Base-by-base conservation (phyloP, 805 yeast genomes). In the Pichia nakasei region DNA sequence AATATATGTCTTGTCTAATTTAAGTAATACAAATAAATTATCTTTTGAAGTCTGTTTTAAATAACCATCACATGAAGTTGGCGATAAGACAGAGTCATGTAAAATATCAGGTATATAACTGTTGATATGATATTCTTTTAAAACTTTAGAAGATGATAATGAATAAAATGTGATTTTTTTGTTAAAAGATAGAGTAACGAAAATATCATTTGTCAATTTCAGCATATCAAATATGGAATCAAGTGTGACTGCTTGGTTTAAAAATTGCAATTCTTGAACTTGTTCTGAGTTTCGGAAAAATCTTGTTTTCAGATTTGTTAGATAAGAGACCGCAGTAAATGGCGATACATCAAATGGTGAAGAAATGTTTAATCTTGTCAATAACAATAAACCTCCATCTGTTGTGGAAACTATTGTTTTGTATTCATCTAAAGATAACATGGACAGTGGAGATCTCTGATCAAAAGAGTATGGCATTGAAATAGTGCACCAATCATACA, bases 361-460 rank as follows among this genome's bases (percentile, higher is more conserved):
- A 21, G 43, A 48, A n/a, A 46, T 46, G 18, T 35, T 33, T 2
- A 40, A 36, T 51, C 78, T 65, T 31, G 54, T 52, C 45, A 83
- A 65, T 37, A 78, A 80, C 40, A 86, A 62, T 35, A 88, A 58
- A 1, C 89, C 86, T 22, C 97, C 96, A 62, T 89, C 95, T 37
- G 71, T 69, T 39, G 88, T 66, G 5, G 86, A 69, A 0, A 82
- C 76, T 3, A 87, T 57, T 9, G 78, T 56, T 37, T 72, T 68
- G 3, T 56, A 53, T 0, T 63, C 48, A 27, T 75, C 69, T 15
- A 79, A 60, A 1, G 81, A 59, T 40, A 69, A 48, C 48, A 83
- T 52, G 19, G 70, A 60, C 36, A 75, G 73, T 2, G 91, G 87
- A 21, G 63, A 60, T 52, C 83, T 68, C 6, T 75, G 56, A 27